Evolutionary conservation across 2,329 filamentous ascomycete genomes (phyloP), one percentile per base, ranked within the genome.

Genomic region (Penicillium sp.): DNA sequence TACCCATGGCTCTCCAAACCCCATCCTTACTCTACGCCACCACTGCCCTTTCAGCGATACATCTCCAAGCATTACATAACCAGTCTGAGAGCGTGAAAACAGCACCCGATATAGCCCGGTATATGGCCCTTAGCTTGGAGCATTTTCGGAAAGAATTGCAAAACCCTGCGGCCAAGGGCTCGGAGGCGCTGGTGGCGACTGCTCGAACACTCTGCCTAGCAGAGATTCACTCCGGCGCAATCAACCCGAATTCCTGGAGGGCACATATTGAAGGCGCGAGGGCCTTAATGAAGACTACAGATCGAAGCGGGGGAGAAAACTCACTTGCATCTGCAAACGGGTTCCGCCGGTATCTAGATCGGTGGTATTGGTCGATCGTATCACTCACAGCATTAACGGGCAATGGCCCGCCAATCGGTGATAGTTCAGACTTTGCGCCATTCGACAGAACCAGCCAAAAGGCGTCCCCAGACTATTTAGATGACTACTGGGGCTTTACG

Each of bases 1-100:
- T 78, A n/a, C 75, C 75, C 2, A 77, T 77, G 74, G 75, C 73
- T 22, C 63, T 76, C 1, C 72, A 76, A 49, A 77, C 70, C 9
- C 75, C 73, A 2, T 75, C 75, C 1, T 64, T 78, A 48, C 66
- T 77, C 23, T 74, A 77, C 56, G 75, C 74, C 20, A 78, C 74
- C 20, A 72, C 75, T 51, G 75, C 75, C 1, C 66, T 77, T 22
- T 75, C 75, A 3, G 75, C 75, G 12, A 72, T 78, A 22, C 75
- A 78, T 53, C 67, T 75, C 1, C 68, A 73, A 51, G 70, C 73
- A 15, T 55, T 73, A 40, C 66, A 70, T 45, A 73, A 71, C 47
- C 66, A 69, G 45, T 69, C 72, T 5, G 69, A 70, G 27, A 67
- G 61, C n/a, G 69, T 73, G 47, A 73, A 75, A 51, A 66, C 70